Evolutionary conservation across 2,329 filamentous ascomycete genomes (phyloP).

Genomic region (Gliomastix tumulicola): DNA sequence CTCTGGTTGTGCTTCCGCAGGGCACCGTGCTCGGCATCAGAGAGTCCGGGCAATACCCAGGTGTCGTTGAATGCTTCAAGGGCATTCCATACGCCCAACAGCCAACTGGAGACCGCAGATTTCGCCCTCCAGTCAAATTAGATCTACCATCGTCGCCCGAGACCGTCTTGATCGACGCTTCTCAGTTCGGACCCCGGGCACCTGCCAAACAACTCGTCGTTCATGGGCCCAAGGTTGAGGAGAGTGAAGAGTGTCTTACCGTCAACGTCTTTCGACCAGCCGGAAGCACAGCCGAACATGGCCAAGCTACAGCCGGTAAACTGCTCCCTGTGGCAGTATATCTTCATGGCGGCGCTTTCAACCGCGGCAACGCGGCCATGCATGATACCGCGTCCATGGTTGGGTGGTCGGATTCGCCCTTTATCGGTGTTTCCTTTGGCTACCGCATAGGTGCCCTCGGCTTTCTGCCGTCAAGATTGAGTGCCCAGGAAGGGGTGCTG

Average conservation of each 20-base stretch:
- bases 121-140: slow-evolving; percentile 21
- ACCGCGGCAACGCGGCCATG: slow-evolving; percentile 22
- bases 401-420: slow-evolving; percentile 34
- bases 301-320: no score
- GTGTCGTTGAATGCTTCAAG: slow-evolving; percentile 35
- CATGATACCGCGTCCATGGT: slow-evolving; percentile 40
- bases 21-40: no score
- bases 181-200: no score
- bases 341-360: slow-evolving; percentile 21
- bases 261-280: slow-evolving; percentile 15
- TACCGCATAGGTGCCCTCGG: slow-evolving; percentile 49
- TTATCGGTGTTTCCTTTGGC: slow-evolving; percentile 40
- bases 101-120: slow-evolving; percentile 33
- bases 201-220: slow-evolving; percentile 15
- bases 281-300: slow-evolving; percentile 6
- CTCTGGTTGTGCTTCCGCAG: no score
- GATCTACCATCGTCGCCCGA: no score
- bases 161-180: no score
- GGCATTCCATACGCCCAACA: slow-evolving; percentile 39
- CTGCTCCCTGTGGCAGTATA: slow-evolving; percentile 16
- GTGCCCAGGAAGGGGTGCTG: slow-evolving; percentile 41
- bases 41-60: no score
- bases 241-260: slow-evolving; percentile 18
- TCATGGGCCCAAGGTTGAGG: slow-evolving; percentile 13
- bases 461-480: slow-evolving; percentile 45